Conservation (phyloP, 805 yeast genomes). For the Lachancea lanzarotensis region DNA sequence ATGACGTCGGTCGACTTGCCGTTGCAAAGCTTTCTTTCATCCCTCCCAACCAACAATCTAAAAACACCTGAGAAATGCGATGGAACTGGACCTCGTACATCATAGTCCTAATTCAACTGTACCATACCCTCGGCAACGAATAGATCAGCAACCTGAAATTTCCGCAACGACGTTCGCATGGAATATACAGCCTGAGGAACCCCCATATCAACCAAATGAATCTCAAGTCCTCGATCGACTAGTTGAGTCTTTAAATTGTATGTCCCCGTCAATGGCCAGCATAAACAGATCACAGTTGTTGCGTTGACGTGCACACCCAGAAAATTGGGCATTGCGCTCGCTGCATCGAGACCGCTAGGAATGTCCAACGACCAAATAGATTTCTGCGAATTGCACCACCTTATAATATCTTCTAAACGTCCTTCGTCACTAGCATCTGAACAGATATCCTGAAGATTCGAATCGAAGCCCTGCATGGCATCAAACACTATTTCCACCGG, state of each 20-base stretch:
- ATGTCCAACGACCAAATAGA: constrained; percentile 55
- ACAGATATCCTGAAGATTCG: constrained; percentile 9
- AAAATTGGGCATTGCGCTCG: constrained; percentile 51
- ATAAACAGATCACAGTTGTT: constrained; percentile 60
- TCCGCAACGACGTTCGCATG: constrained; percentile 38
- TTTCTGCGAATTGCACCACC: constrained; percentile 52
- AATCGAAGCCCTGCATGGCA: constrained; percentile 79
- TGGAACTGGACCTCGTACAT: too few relatives aligned
- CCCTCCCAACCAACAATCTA: too few relatives aligned
- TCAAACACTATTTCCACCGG: constrained; percentile 79
- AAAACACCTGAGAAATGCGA: too few relatives aligned
- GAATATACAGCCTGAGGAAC: constrained; percentile 50
- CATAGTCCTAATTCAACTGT: constrained; percentile 8
- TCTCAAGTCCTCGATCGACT: constrained; percentile 24
- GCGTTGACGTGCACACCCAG: constrained; percentile 37
- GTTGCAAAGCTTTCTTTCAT: too few relatives aligned
- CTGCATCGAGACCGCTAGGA: constrained; percentile 78
- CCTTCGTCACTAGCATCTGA: constrained; percentile 17
- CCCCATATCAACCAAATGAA: constrained; percentile 65
- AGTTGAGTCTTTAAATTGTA: constrained; percentile 18
- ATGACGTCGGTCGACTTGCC: too few relatives aligned
- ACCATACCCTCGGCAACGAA: constrained; percentile 23
- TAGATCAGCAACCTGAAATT: constrained; percentile 37
- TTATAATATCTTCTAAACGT: constrained; percentile 38
- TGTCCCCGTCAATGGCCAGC: constrained; percentile 63